These are phyloP conservation scores for Cubamyces lactineus DNA, from an alignment of 768 basidiomycete genomes.

Conservation along the genomic window DNA sequence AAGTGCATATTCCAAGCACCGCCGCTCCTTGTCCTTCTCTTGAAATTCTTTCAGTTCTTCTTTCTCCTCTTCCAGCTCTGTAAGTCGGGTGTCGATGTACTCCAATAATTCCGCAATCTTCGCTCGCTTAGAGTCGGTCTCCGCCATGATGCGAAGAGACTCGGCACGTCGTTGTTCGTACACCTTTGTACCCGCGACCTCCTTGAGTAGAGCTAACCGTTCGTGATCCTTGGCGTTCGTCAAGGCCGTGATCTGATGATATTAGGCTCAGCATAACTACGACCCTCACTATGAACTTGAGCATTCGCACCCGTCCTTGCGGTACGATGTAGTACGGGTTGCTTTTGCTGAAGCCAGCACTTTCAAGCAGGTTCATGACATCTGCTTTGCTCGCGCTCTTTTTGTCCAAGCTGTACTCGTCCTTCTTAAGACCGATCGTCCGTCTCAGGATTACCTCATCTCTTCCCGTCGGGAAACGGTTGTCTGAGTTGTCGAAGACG, in stretches of 20 bases:
- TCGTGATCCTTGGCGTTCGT: slow-evolving; percentile 98
- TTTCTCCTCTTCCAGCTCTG: slow-evolving; percentile 96
- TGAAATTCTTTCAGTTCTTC: slow-evolving; percentile 97
- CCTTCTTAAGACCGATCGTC: slow-evolving; percentile 97
- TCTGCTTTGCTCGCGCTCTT: slow-evolving; percentile 96
- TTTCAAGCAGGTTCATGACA: slow-evolving; percentile 95
- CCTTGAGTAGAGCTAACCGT: slow-evolving; percentile 91
- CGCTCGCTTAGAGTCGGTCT: slow-evolving; percentile 88
- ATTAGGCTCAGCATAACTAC: background rate
- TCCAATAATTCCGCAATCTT: slow-evolving; percentile 91
- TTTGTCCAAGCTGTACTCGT: slow-evolving; percentile 96
- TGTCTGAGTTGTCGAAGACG: slow-evolving; percentile 93
- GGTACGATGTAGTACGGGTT: slow-evolving; percentile 99
- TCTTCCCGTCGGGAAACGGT: slow-evolving; percentile 90
- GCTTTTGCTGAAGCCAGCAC: slow-evolving; percentile 96
- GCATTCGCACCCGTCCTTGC: slow-evolving; percentile 81
- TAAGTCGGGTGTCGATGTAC: slow-evolving; percentile 87
- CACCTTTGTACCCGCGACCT: slow-evolving; percentile 97
- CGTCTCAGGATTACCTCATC: slow-evolving; percentile 87
- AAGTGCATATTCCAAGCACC: slow-evolving; percentile 93
- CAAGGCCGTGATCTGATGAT: slow-evolving; percentile 83
- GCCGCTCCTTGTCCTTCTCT: slow-evolving; percentile 90
- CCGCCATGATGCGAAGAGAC: slow-evolving; percentile 94
- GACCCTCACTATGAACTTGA: background rate
- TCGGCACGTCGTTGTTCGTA: slow-evolving; percentile 94